Evolutionary conservation across 1,284 basidiomycete species (phyloP).

Genomic region (Malassezia pachydermatis): DNA sequence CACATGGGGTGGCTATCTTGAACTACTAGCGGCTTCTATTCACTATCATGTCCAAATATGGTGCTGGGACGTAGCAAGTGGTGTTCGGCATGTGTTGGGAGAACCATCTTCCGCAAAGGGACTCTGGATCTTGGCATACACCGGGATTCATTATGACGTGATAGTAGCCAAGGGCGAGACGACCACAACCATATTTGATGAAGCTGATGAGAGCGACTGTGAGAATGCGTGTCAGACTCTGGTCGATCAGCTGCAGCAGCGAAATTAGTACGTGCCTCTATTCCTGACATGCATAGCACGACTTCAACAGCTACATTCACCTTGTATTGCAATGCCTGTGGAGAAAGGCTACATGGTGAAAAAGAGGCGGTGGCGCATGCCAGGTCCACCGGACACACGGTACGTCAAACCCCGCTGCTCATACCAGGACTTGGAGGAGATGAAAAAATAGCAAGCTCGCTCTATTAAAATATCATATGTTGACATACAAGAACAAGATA

Average conservation of each 20-base stretch:
- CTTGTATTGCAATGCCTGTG: background rate
- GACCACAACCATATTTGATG: background rate
- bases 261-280: constrained; percentile 7
- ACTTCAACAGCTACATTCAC: background rate
- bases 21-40: background rate
- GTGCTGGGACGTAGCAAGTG: constrained; percentile 9
- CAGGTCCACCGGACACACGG: constrained; percentile 3
- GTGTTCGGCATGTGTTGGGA: constrained; percentile 5
- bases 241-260: background rate
- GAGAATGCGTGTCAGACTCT: background rate
- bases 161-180: background rate
- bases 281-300: background rate
- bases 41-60: background rate
- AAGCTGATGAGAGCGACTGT: background rate
- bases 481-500: no score
- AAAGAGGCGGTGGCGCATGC: background rate
- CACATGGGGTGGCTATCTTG: constrained; percentile 6
- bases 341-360: background rate
- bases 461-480: no score
- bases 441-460: no score
- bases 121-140: constrained; percentile 2
- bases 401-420: no score
- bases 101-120: background rate
- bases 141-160: constrained; percentile 11
- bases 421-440: no score